phyloP scores from a whole-genome alignment of 2,329 filamentous ascomycete genomes.

The Penicillium rolfsii region DNA sequence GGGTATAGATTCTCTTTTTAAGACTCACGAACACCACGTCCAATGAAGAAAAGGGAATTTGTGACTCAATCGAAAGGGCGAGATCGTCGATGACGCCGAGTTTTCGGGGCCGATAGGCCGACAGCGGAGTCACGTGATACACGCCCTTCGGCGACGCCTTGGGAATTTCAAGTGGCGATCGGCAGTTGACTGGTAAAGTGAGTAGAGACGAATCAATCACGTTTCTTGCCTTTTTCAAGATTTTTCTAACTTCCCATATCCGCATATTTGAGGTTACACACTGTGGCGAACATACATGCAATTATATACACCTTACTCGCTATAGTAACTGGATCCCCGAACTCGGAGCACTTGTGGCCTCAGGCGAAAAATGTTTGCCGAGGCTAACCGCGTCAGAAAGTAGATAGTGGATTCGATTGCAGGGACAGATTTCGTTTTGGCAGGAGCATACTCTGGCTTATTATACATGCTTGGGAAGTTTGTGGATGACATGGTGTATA shows the following conservation, averaged over 20 bases:
- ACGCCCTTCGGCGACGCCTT: neutral
- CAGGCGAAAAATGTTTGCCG: slow-evolving; percentile 10
- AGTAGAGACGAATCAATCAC: neutral
- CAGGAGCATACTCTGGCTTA: neutral
- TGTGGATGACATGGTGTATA: slow-evolving; percentile 7
- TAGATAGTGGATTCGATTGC: slow-evolving; percentile 7
- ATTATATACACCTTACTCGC: neutral
- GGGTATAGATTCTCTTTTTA: slow-evolving; percentile 2
- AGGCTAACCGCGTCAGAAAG: slow-evolving; percentile 20
- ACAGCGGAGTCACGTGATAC: slow-evolving; percentile 33
- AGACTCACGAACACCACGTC: slow-evolving; percentile 9
- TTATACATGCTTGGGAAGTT: neutral
- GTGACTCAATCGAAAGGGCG: slow-evolving; percentile 27
- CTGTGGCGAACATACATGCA: neutral
- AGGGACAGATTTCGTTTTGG: neutral
- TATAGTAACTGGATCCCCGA: slow-evolving; percentile 13
- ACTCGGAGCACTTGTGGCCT: slow-evolving; percentile 19
- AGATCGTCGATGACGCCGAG: slow-evolving; percentile 29
- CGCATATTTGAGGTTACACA: neutral
- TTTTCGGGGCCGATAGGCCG: slow-evolving; percentile 26
- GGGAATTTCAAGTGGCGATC: neutral
- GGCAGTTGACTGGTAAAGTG: neutral
- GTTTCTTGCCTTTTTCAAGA: neutral
- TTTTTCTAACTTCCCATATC: neutral
- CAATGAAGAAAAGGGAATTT: slow-evolving; percentile 29